Evolutionary conservation across 169 alveolate species (phyloP), one percentile per base, ranked within the genome.

Genomic region (Cryptosporidium sp.): DNA sequence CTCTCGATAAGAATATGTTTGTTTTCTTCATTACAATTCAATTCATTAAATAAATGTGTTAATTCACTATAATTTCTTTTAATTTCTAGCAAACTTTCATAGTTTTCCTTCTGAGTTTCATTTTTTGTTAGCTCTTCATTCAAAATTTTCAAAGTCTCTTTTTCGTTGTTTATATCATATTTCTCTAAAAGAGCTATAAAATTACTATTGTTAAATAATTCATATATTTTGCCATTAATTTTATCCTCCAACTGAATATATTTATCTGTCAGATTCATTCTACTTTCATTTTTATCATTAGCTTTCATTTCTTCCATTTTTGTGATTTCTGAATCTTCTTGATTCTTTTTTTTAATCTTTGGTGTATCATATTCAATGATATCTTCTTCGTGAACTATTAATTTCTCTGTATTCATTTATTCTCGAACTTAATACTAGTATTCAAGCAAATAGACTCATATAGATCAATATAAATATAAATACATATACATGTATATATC

Each of bases 111-210:
- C 26, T 73, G 62, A 8, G 33, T 18, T 21, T 51, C 69, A 51
- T 58, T 60, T 4, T 70, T 44, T 29, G 39, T 1, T 12, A 73
- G 35, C 3, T 56, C 52, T 1, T 73, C 72, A 5, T 65, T 65
- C 51, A 65, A 37, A 31, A 65, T 6, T 14, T 31, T 65, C 44
- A 65, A 33, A 4, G 72, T 35, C 1, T 65, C 72, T 10, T 56
- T 56, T 65, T 65, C 72, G 10, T 65, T 10, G 12, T 3, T 26
- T 16, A 80, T 33, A 45, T 62, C 87, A 18, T 62, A 62, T 80
- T 80, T 65, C 23, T 60, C 87, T 23, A 80, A 62, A 23, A 80
- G 44, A 39, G 48, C 1, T 26, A 65, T 80, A 44, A 80, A 80
- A 12, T 18, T 61, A 21, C n/a, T 23, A 44, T 80, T 62, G 1